A percentile compares a stretch with the other conserved stretches of the same genome.
These are phyloP conservation scores for Oemleria cerasiformis DNA, from an alignment of 306 rosid genomes.

Conservation along the genomic window DNA sequence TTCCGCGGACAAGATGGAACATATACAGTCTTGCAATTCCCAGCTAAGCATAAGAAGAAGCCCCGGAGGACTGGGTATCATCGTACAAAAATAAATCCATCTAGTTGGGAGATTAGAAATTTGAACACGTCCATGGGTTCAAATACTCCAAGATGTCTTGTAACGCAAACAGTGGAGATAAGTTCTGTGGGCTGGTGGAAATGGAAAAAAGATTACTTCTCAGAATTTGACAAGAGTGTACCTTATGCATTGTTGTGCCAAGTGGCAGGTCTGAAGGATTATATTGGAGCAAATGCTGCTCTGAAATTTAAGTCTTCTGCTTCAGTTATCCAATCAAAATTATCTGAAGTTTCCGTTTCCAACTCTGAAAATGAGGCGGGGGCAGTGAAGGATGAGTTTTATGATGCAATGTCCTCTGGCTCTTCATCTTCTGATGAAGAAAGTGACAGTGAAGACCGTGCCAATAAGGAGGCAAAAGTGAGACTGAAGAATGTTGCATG, in stretches of 20 bases:
- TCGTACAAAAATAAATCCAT: conserved; percentile 80
- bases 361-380: conserved; percentile 40
- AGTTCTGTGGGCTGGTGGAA: conserved; percentile 55
- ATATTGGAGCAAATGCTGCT: conserved; percentile 74
- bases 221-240: conserved; percentile 78
- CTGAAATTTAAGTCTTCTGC: conserved; percentile 40
- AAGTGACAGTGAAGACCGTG: conserved; percentile 27
- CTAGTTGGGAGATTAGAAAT: conserved; percentile 88
- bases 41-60: conserved; percentile 73
- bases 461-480: conserved; percentile 28
- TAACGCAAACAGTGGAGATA: conserved; percentile 85
- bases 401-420: conserved; percentile 66
- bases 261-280: conserved; percentile 95
- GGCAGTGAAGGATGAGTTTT: conserved; percentile 67
- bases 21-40: conserved; percentile 82
- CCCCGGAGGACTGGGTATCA: conserved; percentile 71
- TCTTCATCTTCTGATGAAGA: conserved; percentile 48
- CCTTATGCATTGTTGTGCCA: conserved; percentile 83
- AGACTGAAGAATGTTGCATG: conserved; percentile 32
- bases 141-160: conserved; percentile 57
- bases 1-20: conserved; percentile 88
- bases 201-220: conserved; percentile 62
- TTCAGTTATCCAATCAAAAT: conserved; percentile 44
- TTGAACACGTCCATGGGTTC: conserved; percentile 66
- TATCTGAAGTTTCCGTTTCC: conserved; percentile 41